Conservation (phyloP, 1,139 yeast species). For the Geotrichum bryndzae region DNA sequence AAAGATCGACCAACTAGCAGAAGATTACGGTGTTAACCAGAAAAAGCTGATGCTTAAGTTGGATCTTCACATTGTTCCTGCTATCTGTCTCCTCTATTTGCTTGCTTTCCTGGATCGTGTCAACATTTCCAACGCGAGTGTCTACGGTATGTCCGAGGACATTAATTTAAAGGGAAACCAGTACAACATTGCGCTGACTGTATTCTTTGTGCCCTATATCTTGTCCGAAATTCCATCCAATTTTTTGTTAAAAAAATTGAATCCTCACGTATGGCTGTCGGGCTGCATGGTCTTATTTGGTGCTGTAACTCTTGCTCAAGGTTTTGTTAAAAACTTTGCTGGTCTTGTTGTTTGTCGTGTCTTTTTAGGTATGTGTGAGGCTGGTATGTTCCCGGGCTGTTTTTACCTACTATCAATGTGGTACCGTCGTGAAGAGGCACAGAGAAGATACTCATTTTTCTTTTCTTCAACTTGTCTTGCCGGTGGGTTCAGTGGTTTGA, state of each 20-base stretch:
- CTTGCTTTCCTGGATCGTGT: slow-evolving; percentile 53
- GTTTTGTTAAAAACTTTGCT: slow-evolving; percentile 38
- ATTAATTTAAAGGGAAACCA: slow-evolving; percentile 43
- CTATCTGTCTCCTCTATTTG: slow-evolving; percentile 44
- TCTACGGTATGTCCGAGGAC: slow-evolving; percentile 50
- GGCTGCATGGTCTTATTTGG: slow-evolving; percentile 51
- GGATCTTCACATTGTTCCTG: slow-evolving; percentile 26
- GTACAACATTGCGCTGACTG: slow-evolving; percentile 48
- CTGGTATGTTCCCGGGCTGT: slow-evolving; percentile 50
- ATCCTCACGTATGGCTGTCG: slow-evolving; percentile 42
- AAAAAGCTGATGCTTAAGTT: slow-evolving; percentile 20
- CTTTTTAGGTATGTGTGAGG: slow-evolving; percentile 51
- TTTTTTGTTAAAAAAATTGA: slow-evolving; percentile 33
- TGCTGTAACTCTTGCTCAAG: slow-evolving; percentile 43
- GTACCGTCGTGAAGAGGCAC: slow-evolving; percentile 35
- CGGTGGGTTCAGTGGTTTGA: slow-evolving; percentile 36
- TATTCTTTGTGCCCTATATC: slow-evolving; percentile 49
- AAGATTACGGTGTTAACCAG: slow-evolving; percentile 39
- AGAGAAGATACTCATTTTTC: slow-evolving; percentile 52
- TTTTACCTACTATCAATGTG: slow-evolving; percentile 29
- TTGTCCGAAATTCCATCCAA: slow-evolving; percentile 49
- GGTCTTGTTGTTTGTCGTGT: slow-evolving; percentile 47
- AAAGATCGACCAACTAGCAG: slow-evolving; percentile 39
- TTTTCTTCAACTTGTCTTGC: slow-evolving; percentile 46
- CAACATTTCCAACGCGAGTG: slow-evolving; percentile 54